phyloP scores from a whole-genome alignment of 2,329 filamentous ascomycete species.

The Podosphaera xanthii region DNA sequence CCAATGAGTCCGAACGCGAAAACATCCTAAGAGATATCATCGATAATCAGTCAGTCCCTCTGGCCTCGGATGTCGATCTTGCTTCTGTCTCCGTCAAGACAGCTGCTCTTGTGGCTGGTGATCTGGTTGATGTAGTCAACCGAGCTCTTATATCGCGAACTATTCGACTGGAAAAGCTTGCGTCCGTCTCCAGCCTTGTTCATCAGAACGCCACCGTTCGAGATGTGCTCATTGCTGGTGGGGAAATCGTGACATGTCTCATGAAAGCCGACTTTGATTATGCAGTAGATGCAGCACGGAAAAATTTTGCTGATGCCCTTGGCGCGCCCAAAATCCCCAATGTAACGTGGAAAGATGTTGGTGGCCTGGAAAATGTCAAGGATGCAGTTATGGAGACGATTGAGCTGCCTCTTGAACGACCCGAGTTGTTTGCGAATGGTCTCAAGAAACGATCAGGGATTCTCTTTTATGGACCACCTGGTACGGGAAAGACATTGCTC shows the following conservation, averaged over 20 bases:
- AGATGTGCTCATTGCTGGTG: slow-evolving; percentile 76
- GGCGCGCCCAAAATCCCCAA: slow-evolving; percentile 96
- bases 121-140: slow-evolving; percentile 84
- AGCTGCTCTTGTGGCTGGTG: slow-evolving; percentile 80
- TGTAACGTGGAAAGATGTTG: slow-evolving; percentile 89
- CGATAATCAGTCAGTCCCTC: slow-evolving; percentile 47
- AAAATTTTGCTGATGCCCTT: slow-evolving; percentile 95
- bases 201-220: slow-evolving; percentile 36
- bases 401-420: slow-evolving; percentile 71
- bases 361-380: slow-evolving; percentile 81
- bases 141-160: slow-evolving; percentile 59
- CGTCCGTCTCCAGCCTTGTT: slow-evolving; percentile 22
- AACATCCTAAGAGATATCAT: slow-evolving; percentile 64
- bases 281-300: slow-evolving; percentile 86
- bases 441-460: slow-evolving; percentile 97
- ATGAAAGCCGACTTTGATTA: slow-evolving; percentile 68
- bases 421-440: slow-evolving; percentile 85
- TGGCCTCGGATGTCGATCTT: slow-evolving; percentile 68
- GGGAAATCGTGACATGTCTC: slow-evolving; percentile 53
- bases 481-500: slow-evolving; percentile 78
- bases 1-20: slow-evolving; percentile 80
- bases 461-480: slow-evolving; percentile 74
- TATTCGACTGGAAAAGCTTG: slow-evolving; percentile 52
- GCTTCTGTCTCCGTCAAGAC: slow-evolving; percentile 79
- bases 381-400: slow-evolving; percentile 95